Evolutionary conservation across 768 basidiomycete genomes (phyloP), one percentile per base, ranked within the genome.

Genomic region (Xerocomus potaroensis): DNA sequence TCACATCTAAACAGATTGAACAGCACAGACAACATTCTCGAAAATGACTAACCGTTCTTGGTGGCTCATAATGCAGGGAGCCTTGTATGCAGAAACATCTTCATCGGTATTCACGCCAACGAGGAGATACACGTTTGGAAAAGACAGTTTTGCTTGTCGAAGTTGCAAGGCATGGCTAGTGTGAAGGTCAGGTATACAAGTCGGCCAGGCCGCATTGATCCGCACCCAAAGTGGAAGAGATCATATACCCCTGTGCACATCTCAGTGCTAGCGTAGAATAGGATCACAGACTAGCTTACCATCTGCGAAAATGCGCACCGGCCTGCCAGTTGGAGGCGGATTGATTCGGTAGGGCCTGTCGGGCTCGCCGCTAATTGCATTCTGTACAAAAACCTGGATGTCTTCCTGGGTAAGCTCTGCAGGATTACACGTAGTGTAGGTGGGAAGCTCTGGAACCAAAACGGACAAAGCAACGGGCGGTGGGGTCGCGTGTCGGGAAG

Each of bases 71-170:
- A 96, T 80, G 7, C 85, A 83, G 22, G 77, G 79, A 15, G 84
- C 81, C 68, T 99, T 99, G 73, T 94, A 76, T 14, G 72, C 58
- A 33, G 69, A 69, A 49, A 95, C 91, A 32, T 89, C 81, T 54
- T 89, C 82, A 58, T 96, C 94, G 11, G 89, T 89, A 64, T 81
- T 87, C 34, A 97, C 92, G n/a, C 96, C 96, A 29, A 85, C 91
- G 36, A 99, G 73, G 33, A 99, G 81, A 66, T 95, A 81, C 7
- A 97, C 94, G 24, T 79, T 79, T 5, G 87, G 83, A 69, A 99
- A 97, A 1, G 90, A 84, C 14, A 96, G 74, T 62, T 99, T 99
- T 40, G 95, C 93, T 71, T 99, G 96, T 22, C 95, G 87, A 24
- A 98, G 77, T 68, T 97, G 95, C 15, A 98, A 74, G 1, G 94